Evolutionary conservation across 1,139 yeast genomes (phyloP), one percentile per base, ranked within the genome.

Genomic region (Arxiozyma slooffiae): DNA sequence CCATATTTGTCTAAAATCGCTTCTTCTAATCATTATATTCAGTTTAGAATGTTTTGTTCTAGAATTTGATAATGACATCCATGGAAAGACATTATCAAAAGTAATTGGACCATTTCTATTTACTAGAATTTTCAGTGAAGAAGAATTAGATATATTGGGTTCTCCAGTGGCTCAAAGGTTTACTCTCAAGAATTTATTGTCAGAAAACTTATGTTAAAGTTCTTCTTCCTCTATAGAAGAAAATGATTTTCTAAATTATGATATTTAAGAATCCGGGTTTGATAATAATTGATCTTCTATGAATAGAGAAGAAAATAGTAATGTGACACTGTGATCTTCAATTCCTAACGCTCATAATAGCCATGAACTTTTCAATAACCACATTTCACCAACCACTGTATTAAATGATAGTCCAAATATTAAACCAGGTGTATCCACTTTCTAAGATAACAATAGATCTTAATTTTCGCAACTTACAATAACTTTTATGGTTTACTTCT

Each of bases 51-150:
- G 94, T 0, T 84, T 82, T 48, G 83, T 78, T 0, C 85, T 80
- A 0, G 97, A 92, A 63, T 84, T 88, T 57, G 95, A 82, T 0
- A 89, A 92, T 39, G 85, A 95, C 0, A 79, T 62, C 98, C 98
- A 0, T 85, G 88, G 1, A 88, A n/a, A 90, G 0, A 70, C 92
- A 49, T 75, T 92, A 46, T 76, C 88, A 49, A 87, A 87, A 51
- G 79, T 79, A 38, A 72, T 89, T 61, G 78, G 87, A 0, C 67
- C 71, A 39, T 60, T 70, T 40, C 46, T 62, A 16, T 82, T 92
- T 71, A 88, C 87, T 0, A 66, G 66, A 50, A 62, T 85, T 7
- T 84, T 90, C 51, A 82, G 88, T 0, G 57, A 62, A 41, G 80
- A 79, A 1, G 88, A 85, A 50, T 69, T 90, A 54, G 68, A 67